Base-by-base conservation (phyloP, 768 basidiomycete genomes). In the Solioccasus polychromus region DNA sequence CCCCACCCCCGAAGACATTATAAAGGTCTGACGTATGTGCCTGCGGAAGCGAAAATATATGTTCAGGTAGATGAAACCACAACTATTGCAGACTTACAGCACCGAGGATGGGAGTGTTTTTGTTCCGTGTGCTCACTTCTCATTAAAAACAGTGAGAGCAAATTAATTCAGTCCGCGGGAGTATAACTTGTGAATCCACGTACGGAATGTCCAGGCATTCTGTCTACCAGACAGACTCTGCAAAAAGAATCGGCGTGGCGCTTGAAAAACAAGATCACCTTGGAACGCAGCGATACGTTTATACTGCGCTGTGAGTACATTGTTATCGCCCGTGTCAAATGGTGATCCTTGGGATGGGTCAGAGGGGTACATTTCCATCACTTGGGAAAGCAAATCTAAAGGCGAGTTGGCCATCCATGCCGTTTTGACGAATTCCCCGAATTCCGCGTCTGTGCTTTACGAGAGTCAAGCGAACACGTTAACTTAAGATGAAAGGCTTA, bases 201-300 rank as follows among this genome's bases (percentile, higher is more conserved):
- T 38, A 60, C 58, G 4, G 5, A 47, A 57, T 0, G 50, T 58
- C 74, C 75, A 79, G 3, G 66, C 66, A 5, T 66, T 64, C 54
- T 71, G 71, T 35, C 65, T 71, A 1, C 59, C 64, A 1, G 72
- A 63, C 5, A 57, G 54, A 20, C 64, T 43, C 24, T 72, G 54
- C 26, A 80, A 54, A 47, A 81, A 67, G 59, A 73, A 73, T 4
- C 77, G 55, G 11, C 77, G 60, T 35, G 79, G 73, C 0, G 67
- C 74, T 45, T 80, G 73, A 63, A 81, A 77, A 2, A 72, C 63
- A 26, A 62, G 59, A 48, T 82, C 80, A 0, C 78, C 79, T 37
- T 68, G 66, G 48, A 80, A 64, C 0, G 78, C 70, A 5, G 79
- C 70, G 5, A 79, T 49, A 2, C 77, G 67, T 52, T 81, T 80